phyloP scores from a whole-genome alignment of 192 early-diverging fungal species.

The Paraglomus occultum region DNA sequence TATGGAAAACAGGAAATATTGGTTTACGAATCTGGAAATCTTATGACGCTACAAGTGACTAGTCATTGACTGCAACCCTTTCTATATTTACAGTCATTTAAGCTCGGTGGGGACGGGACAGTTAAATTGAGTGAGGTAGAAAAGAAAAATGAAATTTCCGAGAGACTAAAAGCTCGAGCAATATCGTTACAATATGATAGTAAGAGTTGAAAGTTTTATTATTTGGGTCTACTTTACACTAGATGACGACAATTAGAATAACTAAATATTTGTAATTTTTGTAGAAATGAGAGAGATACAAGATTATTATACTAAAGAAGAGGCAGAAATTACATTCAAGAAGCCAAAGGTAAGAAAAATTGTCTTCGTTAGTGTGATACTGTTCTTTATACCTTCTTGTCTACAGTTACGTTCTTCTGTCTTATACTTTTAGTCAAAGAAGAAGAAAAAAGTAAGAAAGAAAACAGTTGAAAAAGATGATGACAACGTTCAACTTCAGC shows the following conservation, averaged over 20 bases:
- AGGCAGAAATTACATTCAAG: conserved; percentile 72
- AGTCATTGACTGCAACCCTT: no score
- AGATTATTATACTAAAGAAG: conserved; percentile 91
- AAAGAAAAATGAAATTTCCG: conserved; percentile 36
- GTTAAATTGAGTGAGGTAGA: conserved; percentile 36
- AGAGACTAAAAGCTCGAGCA: conserved; percentile 47
- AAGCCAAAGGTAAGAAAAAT: conserved; percentile 65
- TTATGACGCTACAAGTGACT: no score
- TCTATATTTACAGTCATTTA: conserved; percentile 43
- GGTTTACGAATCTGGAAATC: conserved; percentile 33
- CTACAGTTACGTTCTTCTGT: conserved; percentile 15
- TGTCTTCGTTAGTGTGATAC: neutral
- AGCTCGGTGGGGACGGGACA: conserved; percentile 50
- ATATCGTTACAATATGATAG: conserved; percentile 56
- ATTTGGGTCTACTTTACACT: neutral
- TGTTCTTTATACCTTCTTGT: conserved; percentile 10
- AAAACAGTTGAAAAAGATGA: conserved; percentile 49
- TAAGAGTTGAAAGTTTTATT: conserved; percentile 23
- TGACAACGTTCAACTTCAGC: neutral
- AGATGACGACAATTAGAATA: conserved; percentile 1
- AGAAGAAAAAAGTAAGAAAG: conserved; percentile 50
- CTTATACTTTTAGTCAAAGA: conserved; percentile 52
- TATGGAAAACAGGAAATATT: conserved; percentile 38
- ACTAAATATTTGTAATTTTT: neutral
- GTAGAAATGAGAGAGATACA: conserved; percentile 63